phyloP scores from a whole-genome alignment of 805 yeast genomes.

The Sugiyamaella chiloensis region DNA sequence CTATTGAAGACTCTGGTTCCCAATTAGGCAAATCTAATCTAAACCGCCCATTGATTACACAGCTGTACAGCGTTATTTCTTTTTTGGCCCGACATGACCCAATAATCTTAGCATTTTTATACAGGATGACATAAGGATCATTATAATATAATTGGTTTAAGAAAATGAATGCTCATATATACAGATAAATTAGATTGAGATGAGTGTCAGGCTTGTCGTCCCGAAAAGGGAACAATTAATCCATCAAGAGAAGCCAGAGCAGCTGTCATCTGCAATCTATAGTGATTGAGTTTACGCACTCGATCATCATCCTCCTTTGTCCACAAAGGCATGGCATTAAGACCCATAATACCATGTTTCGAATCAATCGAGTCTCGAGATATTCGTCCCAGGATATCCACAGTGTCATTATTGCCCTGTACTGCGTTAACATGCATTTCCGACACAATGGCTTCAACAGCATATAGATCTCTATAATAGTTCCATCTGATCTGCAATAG shows the following conservation, averaged over 20 bases:
- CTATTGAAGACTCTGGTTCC: too few species aligned
- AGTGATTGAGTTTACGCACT: constrained; percentile 26
- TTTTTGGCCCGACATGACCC: too few species aligned
- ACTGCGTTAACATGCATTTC: constrained; percentile 44
- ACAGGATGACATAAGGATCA: too few species aligned
- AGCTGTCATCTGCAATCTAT: constrained; percentile 18
- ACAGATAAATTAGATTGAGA: too few species aligned
- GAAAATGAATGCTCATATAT: too few species aligned
- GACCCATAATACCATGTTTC: constrained; percentile 24
- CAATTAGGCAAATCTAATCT: too few species aligned
- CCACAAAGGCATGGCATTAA: constrained; percentile 30
- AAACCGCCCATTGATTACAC: too few species aligned
- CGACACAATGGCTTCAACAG: constrained; percentile 35
- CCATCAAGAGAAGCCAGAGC: constrained; percentile 9
- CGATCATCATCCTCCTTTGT: constrained; percentile 28
- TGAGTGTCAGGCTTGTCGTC: constrained; percentile 5
- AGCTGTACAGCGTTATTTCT: too few species aligned
- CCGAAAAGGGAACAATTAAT: background rate
- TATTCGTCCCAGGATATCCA: constrained; percentile 28
- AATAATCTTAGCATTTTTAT: too few species aligned
- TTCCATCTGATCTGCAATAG: constrained; percentile 40
- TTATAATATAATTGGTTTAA: too few species aligned
- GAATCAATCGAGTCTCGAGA: constrained; percentile 28
- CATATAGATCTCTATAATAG: constrained; percentile 36
- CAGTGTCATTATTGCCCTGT: constrained; percentile 36